Evolutionary conservation across 768 basidiomycete species (phyloP), one percentile per base, ranked within the genome.

Genomic region (Naganishia onofrii): DNA sequence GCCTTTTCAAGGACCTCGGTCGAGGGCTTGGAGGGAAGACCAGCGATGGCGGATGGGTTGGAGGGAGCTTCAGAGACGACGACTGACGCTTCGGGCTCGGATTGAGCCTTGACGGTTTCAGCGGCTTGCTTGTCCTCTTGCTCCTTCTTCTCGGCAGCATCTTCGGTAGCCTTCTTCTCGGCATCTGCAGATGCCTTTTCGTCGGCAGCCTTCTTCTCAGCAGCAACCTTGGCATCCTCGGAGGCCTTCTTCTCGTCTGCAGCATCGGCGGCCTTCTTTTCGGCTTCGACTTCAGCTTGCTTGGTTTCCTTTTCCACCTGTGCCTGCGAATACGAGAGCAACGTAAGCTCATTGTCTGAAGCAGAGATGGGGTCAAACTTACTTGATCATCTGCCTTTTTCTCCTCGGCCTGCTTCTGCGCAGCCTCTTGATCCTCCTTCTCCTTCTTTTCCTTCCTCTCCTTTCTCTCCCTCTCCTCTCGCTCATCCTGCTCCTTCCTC

Each of bases 321-420:
- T 88, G 84, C 2, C 85, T 86, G 0, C 80, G 77, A 0, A 51
- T 51, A n/a, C 15, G 48, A 51, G 21, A 7, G n/a, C n/a, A n/a
- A n/a, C 15, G 21, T 81, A 36, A 78, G 83, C 0, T 88, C 76
- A 0, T 86, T 19, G 82, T 0, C 86, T 36, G 5, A 31, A 32
- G 34, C 57, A 6, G 1, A 19, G 8, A 58, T 3, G 4, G 87
- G 44, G 87, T 85, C 75, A 87, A 77, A 56, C 87, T 87, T n/a
- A 91, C 81, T 38, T 81, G 79, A 3, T 80, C 76, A 44, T 85
- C 87, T 51, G 29, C 68, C 31, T 53, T 58, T 23, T 58, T 60
- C 12, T 52, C 46, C n/a, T 64, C 69, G 13, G n/a, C 48, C n/a
- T 70, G 69, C 55, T 73, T 73, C 38, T 68, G 32, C 17, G 72